phyloP scores from a whole-genome alignment of 768 basidiomycete species.

The Podaxis sp. region DNA sequence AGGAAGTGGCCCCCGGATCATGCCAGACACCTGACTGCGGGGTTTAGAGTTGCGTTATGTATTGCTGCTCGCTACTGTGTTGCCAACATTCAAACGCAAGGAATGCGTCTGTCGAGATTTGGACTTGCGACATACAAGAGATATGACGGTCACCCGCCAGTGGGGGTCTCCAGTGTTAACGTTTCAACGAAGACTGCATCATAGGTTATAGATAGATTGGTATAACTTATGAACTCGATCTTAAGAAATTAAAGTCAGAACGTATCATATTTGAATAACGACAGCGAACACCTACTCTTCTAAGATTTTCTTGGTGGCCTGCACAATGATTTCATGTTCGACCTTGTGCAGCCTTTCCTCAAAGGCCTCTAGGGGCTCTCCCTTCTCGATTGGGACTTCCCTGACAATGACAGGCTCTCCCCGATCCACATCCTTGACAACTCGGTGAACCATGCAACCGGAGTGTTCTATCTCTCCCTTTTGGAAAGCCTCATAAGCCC shows the following conservation, averaged over 20 bases:
- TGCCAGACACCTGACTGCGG: too few species aligned
- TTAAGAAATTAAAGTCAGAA: background rate
- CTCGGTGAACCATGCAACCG: constrained; percentile 93
- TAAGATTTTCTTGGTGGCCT: constrained; percentile 74
- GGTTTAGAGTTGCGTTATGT: too few species aligned
- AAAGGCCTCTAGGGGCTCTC: constrained; percentile 70
- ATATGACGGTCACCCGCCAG: too few species aligned
- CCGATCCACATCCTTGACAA: constrained; percentile 90
- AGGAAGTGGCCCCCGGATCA: too few species aligned
- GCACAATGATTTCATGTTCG: constrained; percentile 91
- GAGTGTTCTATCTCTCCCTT: constrained; percentile 74
- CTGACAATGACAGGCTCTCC: constrained; percentile 85
- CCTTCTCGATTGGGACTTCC: constrained; percentile 71
- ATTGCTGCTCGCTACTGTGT: too few species aligned
- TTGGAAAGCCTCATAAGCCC: constrained; percentile 88
- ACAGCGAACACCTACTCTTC: constrained; percentile 33
- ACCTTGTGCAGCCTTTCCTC: constrained; percentile 76
- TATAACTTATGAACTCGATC: background rate
- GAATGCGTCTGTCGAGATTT: too few species aligned
- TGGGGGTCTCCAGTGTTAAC: too few species aligned
- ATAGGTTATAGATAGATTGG: background rate
- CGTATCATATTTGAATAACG: background rate
- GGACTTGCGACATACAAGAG: too few species aligned
- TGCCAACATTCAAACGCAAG: too few species aligned
- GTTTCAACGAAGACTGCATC: too few species aligned